Evolutionary conservation across 2,329 filamentous ascomycete species (phyloP).

Genomic region (Chrysoporthe austroafricana): DNA sequence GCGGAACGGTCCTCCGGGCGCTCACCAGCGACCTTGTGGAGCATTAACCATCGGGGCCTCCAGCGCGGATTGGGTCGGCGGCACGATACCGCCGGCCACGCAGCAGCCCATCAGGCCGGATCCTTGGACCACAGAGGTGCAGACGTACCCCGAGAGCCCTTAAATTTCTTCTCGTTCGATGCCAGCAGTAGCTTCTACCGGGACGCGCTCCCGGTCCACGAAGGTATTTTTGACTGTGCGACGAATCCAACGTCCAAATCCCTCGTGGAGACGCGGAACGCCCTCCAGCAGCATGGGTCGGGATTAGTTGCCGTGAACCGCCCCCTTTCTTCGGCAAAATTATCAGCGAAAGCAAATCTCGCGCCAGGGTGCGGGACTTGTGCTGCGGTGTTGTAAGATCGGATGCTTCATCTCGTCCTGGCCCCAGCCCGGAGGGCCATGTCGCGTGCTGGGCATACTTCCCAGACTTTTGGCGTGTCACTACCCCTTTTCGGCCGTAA

Average conservation of each 20-base stretch:
- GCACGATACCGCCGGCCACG: neutral
- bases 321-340: neutral
- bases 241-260: neutral
- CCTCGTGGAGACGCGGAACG: neutral
- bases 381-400: neutral
- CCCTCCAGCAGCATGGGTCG: neutral
- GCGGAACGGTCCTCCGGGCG: slow-evolving; percentile 14
- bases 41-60: slow-evolving; percentile 12
- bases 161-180: slow-evolving; percentile 1
- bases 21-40: slow-evolving; percentile 13
- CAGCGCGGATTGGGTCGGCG: slow-evolving; percentile 11
- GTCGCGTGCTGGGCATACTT: neutral
- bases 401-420: slow-evolving; percentile 1
- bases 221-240: neutral
- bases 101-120: slow-evolving; percentile 15
- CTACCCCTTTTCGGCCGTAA: slow-evolving; percentile 19
- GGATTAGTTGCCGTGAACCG: neutral
- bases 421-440: neutral
- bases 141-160: neutral
- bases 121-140: slow-evolving; percentile 4
- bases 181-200: neutral
- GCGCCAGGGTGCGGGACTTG: neutral
- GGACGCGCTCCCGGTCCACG: slow-evolving; percentile 2
- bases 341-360: neutral
- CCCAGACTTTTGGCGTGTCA: slow-evolving; percentile 8